Evolutionary conservation across 306 rosid genomes (phyloP).

Genomic region (Cicer yamashitae): DNA sequence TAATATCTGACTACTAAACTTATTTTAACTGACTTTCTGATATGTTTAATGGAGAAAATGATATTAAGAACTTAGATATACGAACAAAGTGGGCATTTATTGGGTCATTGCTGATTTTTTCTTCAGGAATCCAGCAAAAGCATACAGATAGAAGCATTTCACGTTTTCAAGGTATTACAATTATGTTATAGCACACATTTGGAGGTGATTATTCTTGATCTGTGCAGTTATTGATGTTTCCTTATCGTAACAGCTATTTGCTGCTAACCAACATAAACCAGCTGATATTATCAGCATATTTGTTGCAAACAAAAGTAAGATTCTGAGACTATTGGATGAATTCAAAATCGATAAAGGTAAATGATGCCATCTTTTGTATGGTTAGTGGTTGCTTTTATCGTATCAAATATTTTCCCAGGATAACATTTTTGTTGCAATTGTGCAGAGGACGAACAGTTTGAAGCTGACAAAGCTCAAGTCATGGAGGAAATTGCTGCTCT

Average conservation of each 20-base stretch:
- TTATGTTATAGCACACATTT: conserved; percentile 17
- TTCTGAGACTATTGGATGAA: conserved; percentile 87
- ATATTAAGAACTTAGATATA: not conserved
- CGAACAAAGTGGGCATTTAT: conserved; percentile 10
- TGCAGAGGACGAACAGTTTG: conserved; percentile 94
- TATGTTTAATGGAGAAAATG: conserved; percentile 13
- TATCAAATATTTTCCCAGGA: conserved; percentile 31
- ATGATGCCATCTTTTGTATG: conserved; percentile 5
- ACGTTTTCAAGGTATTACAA: conserved; percentile 84
- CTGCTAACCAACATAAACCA: conserved; percentile 93
- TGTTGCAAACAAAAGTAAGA: conserved; percentile 86
- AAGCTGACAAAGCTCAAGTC: conserved; percentile 96
- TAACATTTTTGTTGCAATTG: conserved; percentile 35
- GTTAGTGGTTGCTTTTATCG: conserved; percentile 26
- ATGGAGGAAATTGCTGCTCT: conserved; percentile 89
- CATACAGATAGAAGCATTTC: conserved; percentile 97
- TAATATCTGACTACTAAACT: conserved; percentile 23
- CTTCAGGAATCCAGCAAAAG: conserved; percentile 96
- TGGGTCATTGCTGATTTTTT: conserved; percentile 36
- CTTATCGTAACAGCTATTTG: conserved; percentile 73
- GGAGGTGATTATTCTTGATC: conserved; percentile 14
- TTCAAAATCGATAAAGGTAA: conserved; percentile 91
- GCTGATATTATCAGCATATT: conserved; percentile 81
- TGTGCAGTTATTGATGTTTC: conserved; percentile 42
- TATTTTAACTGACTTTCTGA: conserved; percentile 22